Percentiles rank a stretch among this genome's conserved stretches.
Conservation (phyloP, 371 early-diverging fungal genomes). For the Lichtheimia hyalospora region DNA sequence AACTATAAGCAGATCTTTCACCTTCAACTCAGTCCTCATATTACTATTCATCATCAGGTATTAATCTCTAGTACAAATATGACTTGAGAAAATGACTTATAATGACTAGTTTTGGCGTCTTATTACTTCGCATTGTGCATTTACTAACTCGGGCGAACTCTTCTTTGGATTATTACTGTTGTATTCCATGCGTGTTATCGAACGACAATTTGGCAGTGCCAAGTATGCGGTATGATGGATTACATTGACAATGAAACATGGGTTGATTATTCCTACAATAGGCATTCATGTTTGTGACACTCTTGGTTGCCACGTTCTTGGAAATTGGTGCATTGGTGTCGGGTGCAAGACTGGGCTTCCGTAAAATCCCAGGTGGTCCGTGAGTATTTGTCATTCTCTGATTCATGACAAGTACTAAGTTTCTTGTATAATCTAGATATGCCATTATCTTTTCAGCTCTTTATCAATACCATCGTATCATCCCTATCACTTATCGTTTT, state of each 20-base stretch:
- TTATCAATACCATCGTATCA: constrained; percentile 58
- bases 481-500: constrained; percentile 65
- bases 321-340: constrained; percentile 53
- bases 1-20: constrained; percentile 56
- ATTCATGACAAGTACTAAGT: neutral
- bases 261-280: constrained; percentile 10
- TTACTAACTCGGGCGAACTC: constrained; percentile 65
- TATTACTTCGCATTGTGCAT: constrained; percentile 58
- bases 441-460: constrained; percentile 64
- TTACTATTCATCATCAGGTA: constrained; percentile 70
- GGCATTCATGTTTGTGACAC: constrained; percentile 63
- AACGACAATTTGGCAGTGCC: constrained; percentile 70
- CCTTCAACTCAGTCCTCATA: constrained; percentile 67
- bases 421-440: constrained; percentile 28
- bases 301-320: constrained; percentile 53
- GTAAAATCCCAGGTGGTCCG: constrained; percentile 65
- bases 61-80: too few relatives aligned
- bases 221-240: constrained; percentile 62
- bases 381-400: constrained; percentile 21
- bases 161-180: constrained; percentile 66
- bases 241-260: neutral
- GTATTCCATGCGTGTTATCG: constrained; percentile 69
- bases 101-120: constrained; percentile 59
- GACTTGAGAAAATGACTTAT: too few relatives aligned
- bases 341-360: constrained; percentile 49